These are phyloP conservation scores for Auriscalpium orientale DNA, from an alignment of 768 basidiomycete species.

Conservation along the genomic window DNA sequence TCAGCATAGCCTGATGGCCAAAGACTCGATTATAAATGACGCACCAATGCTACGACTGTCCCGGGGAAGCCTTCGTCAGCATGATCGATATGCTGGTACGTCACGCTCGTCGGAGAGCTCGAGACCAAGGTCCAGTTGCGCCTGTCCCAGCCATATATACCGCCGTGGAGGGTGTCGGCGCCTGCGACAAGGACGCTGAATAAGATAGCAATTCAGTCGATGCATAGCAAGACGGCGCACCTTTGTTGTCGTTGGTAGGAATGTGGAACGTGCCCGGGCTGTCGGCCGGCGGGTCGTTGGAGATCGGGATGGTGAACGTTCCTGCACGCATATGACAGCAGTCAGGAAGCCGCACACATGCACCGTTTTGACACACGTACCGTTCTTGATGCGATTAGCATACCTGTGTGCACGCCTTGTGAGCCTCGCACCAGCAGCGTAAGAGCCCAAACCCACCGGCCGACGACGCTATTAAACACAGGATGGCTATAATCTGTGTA, in stretches of 20 bases:
- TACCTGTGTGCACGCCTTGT: background rate
- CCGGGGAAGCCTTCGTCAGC: background rate
- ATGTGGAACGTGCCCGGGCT: background rate
- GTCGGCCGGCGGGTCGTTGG: background rate
- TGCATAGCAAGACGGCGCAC: background rate
- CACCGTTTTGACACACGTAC: background rate
- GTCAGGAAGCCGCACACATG: background rate
- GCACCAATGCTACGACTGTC: background rate
- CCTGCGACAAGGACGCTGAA: background rate
- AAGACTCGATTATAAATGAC: background rate
- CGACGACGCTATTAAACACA: background rate
- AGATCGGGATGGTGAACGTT: conserved; percentile 1
- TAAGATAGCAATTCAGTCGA: background rate
- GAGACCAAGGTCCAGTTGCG: background rate
- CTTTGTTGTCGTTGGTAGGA: background rate
- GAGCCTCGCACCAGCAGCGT: background rate
- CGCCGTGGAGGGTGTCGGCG: conserved; percentile 3
- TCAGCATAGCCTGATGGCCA: no score
- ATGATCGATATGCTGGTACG: background rate
- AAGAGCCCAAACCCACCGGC: background rate
- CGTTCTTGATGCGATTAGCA: conserved; percentile 7
- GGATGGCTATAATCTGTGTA: background rate
- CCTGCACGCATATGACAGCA: background rate
- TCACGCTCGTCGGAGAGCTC: background rate
- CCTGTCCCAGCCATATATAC: conserved; percentile 1